Conservation (phyloP, 768 basidiomycete species). For the Agaricus sinodeliciosus region DNA sequence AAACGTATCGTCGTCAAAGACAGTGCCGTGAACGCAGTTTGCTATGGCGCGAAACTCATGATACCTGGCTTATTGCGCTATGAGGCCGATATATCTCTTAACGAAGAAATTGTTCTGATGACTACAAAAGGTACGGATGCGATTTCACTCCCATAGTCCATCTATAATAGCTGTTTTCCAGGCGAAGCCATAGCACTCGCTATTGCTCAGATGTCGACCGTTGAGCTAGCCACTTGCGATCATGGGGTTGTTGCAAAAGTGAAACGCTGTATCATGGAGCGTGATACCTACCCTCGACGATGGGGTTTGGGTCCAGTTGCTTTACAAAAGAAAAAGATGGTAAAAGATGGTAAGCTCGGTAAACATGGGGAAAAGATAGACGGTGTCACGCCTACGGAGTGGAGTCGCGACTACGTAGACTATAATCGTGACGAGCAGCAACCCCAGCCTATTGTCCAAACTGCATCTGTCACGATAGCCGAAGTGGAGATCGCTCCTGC, state of each 20-base stretch:
- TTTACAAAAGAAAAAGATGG: slow-evolving; percentile 95
- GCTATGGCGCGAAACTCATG: slow-evolving; percentile 99
- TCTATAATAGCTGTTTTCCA: slow-evolving; percentile 18
- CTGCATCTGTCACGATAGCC: slow-evolving; percentile 28
- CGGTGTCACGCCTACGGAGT: slow-evolving; percentile 82
- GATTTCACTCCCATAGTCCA: slow-evolving; percentile 2
- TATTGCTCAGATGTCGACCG: slow-evolving; percentile 97
- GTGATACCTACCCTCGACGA: slow-evolving; percentile 94
- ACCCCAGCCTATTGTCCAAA: slow-evolving; percentile 23
- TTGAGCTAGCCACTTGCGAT: slow-evolving; percentile 95
- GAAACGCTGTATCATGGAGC: slow-evolving; percentile 99
- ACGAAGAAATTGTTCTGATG: slow-evolving; percentile 98
- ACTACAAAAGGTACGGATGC: slow-evolving; percentile 79
- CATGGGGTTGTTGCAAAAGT: slow-evolving; percentile 99
- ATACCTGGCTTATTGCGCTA: slow-evolving; percentile 97
- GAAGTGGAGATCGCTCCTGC: slow-evolving; percentile 18
- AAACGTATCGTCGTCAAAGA: slow-evolving; percentile 99
- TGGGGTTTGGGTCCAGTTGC: slow-evolving; percentile 99
- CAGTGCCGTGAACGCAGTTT: slow-evolving; percentile 97
- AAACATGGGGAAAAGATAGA: slow-evolving; percentile 90
- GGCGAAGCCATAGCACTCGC: slow-evolving; percentile 93
- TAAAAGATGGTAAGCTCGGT: slow-evolving; percentile 95
- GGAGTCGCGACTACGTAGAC: slow-evolving; percentile 92
- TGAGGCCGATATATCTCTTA: slow-evolving; percentile 87
- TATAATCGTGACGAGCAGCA: slow-evolving; percentile 60